Base-by-base conservation (phyloP, 352 stramenopile species). In the Globisporangium sylvaticum region DNA sequence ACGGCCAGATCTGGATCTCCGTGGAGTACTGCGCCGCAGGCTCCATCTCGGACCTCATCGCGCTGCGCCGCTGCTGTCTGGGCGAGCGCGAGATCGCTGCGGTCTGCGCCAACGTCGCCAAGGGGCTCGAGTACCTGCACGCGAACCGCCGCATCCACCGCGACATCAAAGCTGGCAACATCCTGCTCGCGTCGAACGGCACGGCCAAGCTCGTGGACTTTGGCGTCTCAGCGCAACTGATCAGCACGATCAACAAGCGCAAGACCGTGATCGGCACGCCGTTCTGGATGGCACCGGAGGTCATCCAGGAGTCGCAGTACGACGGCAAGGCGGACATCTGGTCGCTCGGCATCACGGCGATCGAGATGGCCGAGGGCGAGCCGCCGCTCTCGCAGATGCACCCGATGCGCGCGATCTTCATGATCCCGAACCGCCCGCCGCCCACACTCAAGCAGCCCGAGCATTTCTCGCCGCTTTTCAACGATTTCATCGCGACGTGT, bases 281-380 rank as follows among this genome's bases (percentile, higher is more conserved):
- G 6, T 97, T 95, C 72, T 97, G 90, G 89, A 97, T 97, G 91
- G 90, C 91, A 24, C 90, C 90, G 5, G 90, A 97, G 65, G 91
- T 97, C 39, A 97, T 97, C 54, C 83, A 92, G 67, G 78, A 96
- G 77, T 83, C 90, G 22, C 73, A 88, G 58, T 95, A 96, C 68
- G 85, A 96, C 65, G 75, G 79, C 75, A 98, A 98, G 77, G 97
- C 97, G 18, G 98, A 99, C 79, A 99, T 99, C 71, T 99, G 98
- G 98, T 98, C 92, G 75, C 89, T 99, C 22, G 98, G 98, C 15
- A 99, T 99, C 75, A 99, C 98, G 7, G 97, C 96, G 15, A 77
- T 99, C 42, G 98, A 99, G 61, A 76, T 97, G 76, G 90, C 91
- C 8, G 86, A 96, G 39, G 90, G 90, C 8, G 82, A 88, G 55